Evolutionary conservation across 2,329 filamentous ascomycete genomes (phyloP).

Genomic region (Trichoderma asperellum): DNA sequence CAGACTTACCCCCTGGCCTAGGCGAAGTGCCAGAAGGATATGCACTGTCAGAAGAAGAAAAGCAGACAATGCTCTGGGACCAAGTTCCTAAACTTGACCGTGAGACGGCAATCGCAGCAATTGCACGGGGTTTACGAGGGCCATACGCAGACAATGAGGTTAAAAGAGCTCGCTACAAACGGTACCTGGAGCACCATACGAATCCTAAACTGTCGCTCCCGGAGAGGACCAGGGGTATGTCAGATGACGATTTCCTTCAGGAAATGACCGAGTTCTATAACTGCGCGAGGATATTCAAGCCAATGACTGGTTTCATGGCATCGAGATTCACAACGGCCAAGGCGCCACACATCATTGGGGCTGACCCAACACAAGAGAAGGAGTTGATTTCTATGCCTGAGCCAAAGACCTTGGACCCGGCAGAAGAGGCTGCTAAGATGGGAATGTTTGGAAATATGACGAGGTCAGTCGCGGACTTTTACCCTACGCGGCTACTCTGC

Average conservation of each 20-base stretch:
- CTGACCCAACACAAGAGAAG: conserved; percentile 27
- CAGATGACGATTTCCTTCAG: conserved; percentile 73
- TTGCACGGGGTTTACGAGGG: conserved; percentile 65
- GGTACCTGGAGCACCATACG: conserved; percentile 78
- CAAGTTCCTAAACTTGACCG: conserved; percentile 68
- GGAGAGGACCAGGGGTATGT: conserved; percentile 46
- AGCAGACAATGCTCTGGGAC: conserved; percentile 59
- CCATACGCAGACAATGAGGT: conserved; percentile 82
- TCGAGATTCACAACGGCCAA: conserved; percentile 83
- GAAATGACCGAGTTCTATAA: conserved; percentile 77
- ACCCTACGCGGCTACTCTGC: conserved; percentile 82
- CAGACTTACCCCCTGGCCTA: conserved; percentile 74
- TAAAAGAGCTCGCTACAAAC: conserved; percentile 80
- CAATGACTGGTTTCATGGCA: conserved; percentile 90
- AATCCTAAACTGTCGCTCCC: conserved; percentile 54
- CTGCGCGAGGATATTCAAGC: conserved; percentile 77
- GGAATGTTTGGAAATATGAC: conserved; percentile 95
- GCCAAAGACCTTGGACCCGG: conserved; percentile 62
- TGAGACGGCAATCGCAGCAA: conserved; percentile 68
- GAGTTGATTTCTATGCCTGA: conserved; percentile 41
- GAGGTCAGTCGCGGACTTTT: conserved; percentile 70
- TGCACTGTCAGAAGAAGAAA: conserved; percentile 65
- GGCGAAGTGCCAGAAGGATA: conserved; percentile 73
- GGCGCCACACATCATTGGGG: conserved; percentile 43
- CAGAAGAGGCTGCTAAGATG: conserved; percentile 82